A percentile compares a stretch with the other conserved stretches of the same genome.
These are phyloP conservation scores for Dillenia suffruticosa DNA, from an alignment of 164 flowering plant species.

Conservation along the genomic window DNA sequence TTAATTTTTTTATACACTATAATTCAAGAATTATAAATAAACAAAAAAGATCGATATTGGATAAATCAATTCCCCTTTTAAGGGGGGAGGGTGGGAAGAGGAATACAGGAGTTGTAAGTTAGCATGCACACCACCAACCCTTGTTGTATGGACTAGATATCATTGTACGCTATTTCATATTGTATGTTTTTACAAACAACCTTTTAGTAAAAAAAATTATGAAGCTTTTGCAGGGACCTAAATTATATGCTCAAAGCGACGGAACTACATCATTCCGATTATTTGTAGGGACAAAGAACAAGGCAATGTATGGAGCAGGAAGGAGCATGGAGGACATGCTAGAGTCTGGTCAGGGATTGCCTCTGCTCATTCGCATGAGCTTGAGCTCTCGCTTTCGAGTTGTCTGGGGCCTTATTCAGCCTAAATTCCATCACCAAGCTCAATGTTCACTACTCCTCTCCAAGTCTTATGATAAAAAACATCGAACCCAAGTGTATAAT, in stretches of 20 bases:
- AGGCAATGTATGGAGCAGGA: slow-evolving; percentile 84
- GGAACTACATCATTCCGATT: slow-evolving; percentile 25
- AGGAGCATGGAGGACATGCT: slow-evolving; percentile 73
- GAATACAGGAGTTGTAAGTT: too few relatives aligned
- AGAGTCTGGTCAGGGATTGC: slow-evolving; percentile 55
- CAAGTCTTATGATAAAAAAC: slow-evolving; percentile 28
- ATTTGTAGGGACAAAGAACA: slow-evolving; percentile 50
- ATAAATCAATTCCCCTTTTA: too few relatives aligned
- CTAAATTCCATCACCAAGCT: slow-evolving; percentile 46
- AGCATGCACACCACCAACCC: too few relatives aligned
- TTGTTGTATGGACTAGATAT: too few relatives aligned
- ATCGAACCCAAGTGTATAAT: slow-evolving; percentile 35
- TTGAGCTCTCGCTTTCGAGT: slow-evolving; percentile 43
- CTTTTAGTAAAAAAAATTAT: background rate
- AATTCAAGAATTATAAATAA: too few relatives aligned
- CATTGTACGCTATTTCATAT: too few relatives aligned
- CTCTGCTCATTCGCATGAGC: slow-evolving; percentile 32
- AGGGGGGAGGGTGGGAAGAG: too few relatives aligned
- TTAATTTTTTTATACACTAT: too few relatives aligned
- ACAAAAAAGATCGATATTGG: too few relatives aligned
- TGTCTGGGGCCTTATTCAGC: slow-evolving; percentile 41
- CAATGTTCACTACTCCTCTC: slow-evolving; percentile 31
- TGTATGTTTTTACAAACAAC: too few relatives aligned
- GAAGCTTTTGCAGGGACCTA: slow-evolving; percentile 31
- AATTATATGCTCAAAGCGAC: slow-evolving; percentile 32